Percentiles rank a stretch among this genome's conserved stretches.
Evolutionary conservation across 805 yeast genomes (phyloP).

Genomic region (Phaffomyces antillensis): DNA sequence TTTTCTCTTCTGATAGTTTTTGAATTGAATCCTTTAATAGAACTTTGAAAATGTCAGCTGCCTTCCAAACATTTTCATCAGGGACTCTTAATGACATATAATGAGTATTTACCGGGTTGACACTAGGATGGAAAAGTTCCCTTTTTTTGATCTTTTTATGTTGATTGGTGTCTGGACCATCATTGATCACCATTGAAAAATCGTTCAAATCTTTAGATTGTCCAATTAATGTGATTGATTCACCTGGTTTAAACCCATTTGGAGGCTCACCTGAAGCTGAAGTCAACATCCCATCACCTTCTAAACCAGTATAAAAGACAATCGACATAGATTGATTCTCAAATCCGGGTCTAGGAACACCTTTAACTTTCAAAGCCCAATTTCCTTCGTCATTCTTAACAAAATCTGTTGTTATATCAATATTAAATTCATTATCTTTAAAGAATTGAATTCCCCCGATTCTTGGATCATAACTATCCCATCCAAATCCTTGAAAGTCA

Average conservation of each 20-base stretch:
- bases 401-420: constrained; percentile 63
- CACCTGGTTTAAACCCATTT: constrained; percentile 26
- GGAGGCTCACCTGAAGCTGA: constrained; percentile 29
- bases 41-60: constrained; percentile 66
- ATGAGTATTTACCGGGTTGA: constrained; percentile 56
- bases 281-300: constrained; percentile 44
- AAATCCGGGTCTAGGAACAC: constrained; percentile 48
- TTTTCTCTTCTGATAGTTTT: constrained; percentile 27
- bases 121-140: constrained; percentile 30
- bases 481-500: constrained; percentile 65
- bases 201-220: constrained; percentile 56
- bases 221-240: constrained; percentile 40
- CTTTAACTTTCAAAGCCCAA: constrained; percentile 75
- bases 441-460: constrained; percentile 77
- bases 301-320: constrained; percentile 74
- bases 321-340: constrained; percentile 51
- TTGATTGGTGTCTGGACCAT: constrained; percentile 41
- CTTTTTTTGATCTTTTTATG: constrained; percentile 30
- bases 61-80: constrained; percentile 66
- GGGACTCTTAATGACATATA: constrained; percentile 69
- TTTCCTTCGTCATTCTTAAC: constrained; percentile 66
- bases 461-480: constrained; percentile 86
- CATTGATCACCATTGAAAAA: constrained; percentile 54
- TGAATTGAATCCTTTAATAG: constrained; percentile 64
- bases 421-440: constrained; percentile 54